Percentiles rank a stretch among this genome's conserved stretches.
These are phyloP conservation scores for Ambrosia artemisiifolia DNA, from an alignment of 129 eudicot species.

Conservation along the genomic window DNA sequence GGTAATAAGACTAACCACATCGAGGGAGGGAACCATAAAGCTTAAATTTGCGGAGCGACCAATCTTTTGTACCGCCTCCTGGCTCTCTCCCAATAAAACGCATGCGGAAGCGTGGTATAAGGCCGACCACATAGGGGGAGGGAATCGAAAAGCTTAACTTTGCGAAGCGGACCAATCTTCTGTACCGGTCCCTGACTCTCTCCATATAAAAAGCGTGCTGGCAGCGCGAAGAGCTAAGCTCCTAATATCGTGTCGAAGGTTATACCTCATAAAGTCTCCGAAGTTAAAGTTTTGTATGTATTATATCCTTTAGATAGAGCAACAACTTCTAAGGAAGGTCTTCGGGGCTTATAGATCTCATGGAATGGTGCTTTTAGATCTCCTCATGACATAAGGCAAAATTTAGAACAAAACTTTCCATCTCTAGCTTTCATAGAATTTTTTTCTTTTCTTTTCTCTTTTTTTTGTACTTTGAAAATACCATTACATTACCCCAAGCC, in stretches of 20 bases:
- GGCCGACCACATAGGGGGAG: too few species aligned
- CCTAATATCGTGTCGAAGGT: background rate
- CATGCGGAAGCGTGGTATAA: too few species aligned
- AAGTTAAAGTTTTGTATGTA: constrained; percentile 15
- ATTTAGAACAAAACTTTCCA: background rate
- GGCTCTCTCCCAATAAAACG: too few species aligned
- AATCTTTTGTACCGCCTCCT: too few species aligned
- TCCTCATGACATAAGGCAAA: background rate
- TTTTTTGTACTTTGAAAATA: background rate
- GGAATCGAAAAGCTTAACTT: too few species aligned
- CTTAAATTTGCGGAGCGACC: too few species aligned
- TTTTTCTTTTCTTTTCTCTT: too few species aligned
- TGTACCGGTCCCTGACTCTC: constrained; percentile 5
- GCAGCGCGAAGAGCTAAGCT: constrained; percentile 8
- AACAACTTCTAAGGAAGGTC: constrained; percentile 15
- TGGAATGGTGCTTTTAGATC: background rate
- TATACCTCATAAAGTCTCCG: background rate
- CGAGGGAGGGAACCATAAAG: too few species aligned
- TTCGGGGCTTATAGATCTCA: background rate
- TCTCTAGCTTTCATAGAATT: background rate
- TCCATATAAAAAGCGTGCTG: background rate
- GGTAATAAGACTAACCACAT: too few species aligned
- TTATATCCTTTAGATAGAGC: constrained; percentile 14
- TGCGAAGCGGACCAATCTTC: background rate
- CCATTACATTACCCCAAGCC: background rate